Evolutionary conservation across 2,329 filamentous ascomycete species (phyloP).

Genomic region (Diaporthe citrichinensis): DNA sequence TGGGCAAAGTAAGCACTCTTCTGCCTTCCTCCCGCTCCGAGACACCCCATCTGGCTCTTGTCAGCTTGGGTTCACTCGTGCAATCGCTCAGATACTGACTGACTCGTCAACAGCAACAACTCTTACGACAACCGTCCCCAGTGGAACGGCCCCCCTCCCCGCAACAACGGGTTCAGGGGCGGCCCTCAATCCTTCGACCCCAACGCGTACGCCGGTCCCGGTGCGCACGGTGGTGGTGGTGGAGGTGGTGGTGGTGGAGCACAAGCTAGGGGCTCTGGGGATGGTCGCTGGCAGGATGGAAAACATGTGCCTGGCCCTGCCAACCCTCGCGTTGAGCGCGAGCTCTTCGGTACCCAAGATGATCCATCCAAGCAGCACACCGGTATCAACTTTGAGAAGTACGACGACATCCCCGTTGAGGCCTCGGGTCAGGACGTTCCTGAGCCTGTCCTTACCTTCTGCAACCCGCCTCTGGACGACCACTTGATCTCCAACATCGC

Average conservation of each 20-base stretch:
- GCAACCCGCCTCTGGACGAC: constrained; percentile 94
- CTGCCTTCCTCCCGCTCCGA: background rate
- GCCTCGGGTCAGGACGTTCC: constrained; percentile 95
- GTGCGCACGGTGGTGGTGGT: constrained; percentile 52
- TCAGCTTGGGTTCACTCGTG: background rate
- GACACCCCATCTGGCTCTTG: background rate
- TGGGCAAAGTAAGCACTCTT: constrained; percentile 70
- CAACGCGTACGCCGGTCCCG: constrained; percentile 67
- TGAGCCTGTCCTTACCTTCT: constrained; percentile 91
- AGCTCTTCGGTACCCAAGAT: constrained; percentile 92
- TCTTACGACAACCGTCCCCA: constrained; percentile 56
- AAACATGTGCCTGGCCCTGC: constrained; percentile 86
- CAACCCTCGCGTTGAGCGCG: constrained; percentile 92
- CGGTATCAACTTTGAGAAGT: constrained; percentile 99
- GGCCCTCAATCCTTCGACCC: constrained; percentile 67
- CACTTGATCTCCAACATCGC: constrained; percentile 95
- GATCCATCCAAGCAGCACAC: constrained; percentile 96
- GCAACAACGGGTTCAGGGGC: constrained; percentile 48
- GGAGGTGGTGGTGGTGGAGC: constrained; percentile 65
- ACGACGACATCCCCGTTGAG: constrained; percentile 99
- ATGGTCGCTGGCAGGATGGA: constrained; percentile 90
- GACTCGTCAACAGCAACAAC: constrained; percentile 57
- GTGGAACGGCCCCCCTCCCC: constrained; percentile 41
- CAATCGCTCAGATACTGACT: constrained; percentile 1
- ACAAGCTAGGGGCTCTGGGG: constrained; percentile 84